phyloP scores from a whole-genome alignment of 2,329 filamentous ascomycete genomes.

The Colletotrichum phormii region DNA sequence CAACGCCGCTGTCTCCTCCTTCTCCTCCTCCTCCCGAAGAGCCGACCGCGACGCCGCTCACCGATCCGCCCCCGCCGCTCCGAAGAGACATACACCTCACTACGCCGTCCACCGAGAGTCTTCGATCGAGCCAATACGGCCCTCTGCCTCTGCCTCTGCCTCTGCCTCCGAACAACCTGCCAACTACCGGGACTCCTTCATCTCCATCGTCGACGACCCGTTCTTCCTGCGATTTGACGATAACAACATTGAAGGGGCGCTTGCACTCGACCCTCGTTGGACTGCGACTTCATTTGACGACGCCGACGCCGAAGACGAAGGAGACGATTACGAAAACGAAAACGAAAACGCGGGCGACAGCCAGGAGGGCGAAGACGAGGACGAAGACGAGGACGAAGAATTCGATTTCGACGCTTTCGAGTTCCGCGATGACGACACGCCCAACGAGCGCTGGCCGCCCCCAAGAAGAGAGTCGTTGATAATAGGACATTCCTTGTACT shows the following conservation, averaged over 20 bases:
- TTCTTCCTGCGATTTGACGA: conserved; percentile 63
- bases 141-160: conserved; percentile 11
- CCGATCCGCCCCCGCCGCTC: conserved; percentile 37
- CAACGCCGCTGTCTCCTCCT: conserved; percentile 5
- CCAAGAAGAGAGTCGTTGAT: conserved; percentile 63
- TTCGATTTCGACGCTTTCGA: conserved; percentile 30
- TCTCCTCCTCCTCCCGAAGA: conserved; percentile 30
- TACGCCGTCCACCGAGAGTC: conserved; percentile 37
- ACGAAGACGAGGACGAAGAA: conserved; percentile 9
- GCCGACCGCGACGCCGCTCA: conserved; percentile 36
- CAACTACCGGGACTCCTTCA: conserved; percentile 59
- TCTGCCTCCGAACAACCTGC: conserved; percentile 40
- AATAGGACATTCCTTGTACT: conserved; percentile 49
- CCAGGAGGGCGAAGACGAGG: conserved; percentile 39
- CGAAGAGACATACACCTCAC: conserved; percentile 36
- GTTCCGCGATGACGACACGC: conserved; percentile 52
- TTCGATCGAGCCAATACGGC: conserved; percentile 37
- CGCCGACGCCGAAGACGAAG: conserved; percentile 30
- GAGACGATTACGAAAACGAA: conserved; percentile 35
- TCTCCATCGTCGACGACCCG: conserved; percentile 66
- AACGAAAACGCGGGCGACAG: conserved; percentile 38
- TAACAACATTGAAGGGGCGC: conserved; percentile 46
- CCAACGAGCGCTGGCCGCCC: conserved; percentile 54
- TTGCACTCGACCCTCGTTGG: conserved; percentile 39
- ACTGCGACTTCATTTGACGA: conserved; percentile 40